Percentiles rank a stretch among this genome's conserved stretches.
Evolutionary conservation across 1,139 yeast genomes (phyloP).

Genomic region (Saccharomyces uvarum): DNA sequence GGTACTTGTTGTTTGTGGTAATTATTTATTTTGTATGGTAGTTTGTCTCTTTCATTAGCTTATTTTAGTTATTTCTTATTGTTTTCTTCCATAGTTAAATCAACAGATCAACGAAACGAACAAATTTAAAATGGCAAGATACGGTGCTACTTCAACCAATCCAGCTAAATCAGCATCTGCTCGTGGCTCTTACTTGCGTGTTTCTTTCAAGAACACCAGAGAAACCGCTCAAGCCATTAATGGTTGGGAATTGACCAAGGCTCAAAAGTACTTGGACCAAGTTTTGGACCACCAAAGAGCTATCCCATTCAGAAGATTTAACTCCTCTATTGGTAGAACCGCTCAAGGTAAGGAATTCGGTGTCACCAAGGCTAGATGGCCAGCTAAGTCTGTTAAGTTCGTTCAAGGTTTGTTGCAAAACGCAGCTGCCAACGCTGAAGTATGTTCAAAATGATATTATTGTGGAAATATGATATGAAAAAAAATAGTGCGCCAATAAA

Average conservation of each 20-base stretch:
- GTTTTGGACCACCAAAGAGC: constrained; percentile 98
- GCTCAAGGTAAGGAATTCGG: constrained; percentile 99
- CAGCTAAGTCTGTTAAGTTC: constrained; percentile 95
- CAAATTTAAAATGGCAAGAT: constrained; percentile 61
- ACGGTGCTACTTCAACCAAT: constrained; percentile 98
- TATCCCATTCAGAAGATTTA: constrained; percentile 97
- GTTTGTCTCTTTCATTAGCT: background rate
- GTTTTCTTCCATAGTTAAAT: background rate
- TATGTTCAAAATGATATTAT: constrained; percentile 27
- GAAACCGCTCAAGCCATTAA: constrained; percentile 97
- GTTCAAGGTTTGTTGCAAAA: constrained; percentile 89
- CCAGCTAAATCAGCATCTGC: constrained; percentile 99
- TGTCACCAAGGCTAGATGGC: constrained; percentile 99
- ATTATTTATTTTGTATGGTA: background rate
- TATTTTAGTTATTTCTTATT: background rate
- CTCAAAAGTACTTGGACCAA: constrained; percentile 91
- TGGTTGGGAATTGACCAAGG: constrained; percentile 96
- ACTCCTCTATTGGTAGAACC: constrained; percentile 95
- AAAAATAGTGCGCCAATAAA: background rate
- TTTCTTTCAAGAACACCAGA: constrained; percentile 99
- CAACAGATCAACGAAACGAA: background rate
- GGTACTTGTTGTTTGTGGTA: background rate
- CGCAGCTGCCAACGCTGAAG: constrained; percentile 97
- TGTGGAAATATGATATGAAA: background rate
- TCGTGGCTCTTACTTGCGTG: constrained; percentile 98